These are phyloP conservation scores for Solanum dulcamara DNA, from an alignment of 257 asterid species.

Conservation along the genomic window DNA sequence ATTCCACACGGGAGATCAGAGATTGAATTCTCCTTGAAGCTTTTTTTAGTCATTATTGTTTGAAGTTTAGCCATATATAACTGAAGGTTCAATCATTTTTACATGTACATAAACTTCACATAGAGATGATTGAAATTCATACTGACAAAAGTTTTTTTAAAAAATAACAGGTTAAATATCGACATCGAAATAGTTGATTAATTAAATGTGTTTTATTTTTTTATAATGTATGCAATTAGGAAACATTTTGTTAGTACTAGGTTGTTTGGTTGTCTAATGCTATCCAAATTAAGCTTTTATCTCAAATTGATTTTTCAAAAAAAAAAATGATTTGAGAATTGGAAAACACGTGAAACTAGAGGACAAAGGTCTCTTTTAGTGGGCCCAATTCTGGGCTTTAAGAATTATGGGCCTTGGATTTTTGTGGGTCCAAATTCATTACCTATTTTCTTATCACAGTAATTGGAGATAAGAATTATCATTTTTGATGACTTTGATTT, in stretches of 20 bases:
- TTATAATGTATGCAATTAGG: neutral
- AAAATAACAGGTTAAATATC: neutral
- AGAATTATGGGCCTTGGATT: neutral
- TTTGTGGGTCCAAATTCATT: neutral
- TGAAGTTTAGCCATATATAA: no score
- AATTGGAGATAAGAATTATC: neutral
- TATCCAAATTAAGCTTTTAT: neutral
- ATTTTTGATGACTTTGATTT: neutral
- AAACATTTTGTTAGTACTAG: neutral
- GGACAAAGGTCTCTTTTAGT: neutral
- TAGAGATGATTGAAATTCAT: no score
- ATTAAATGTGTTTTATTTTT: neutral
- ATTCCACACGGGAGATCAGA: no score
- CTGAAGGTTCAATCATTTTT: no score
- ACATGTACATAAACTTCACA: no score
- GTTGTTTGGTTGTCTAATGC: neutral
- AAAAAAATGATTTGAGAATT: neutral
- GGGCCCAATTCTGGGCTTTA: neutral
- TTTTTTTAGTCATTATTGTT: no score
- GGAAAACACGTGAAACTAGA: conserved; percentile 10
- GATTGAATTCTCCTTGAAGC: no score
- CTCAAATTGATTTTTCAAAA: neutral
- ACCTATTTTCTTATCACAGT: neutral
- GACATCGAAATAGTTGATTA: neutral
- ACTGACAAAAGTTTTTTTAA: no score